A percentile compares a stretch with the other conserved stretches of the same genome.
These are phyloP conservation scores for Backusella tarrabulga DNA, from an alignment of 192 early-diverging fungal species.

Conservation along the genomic window DNA sequence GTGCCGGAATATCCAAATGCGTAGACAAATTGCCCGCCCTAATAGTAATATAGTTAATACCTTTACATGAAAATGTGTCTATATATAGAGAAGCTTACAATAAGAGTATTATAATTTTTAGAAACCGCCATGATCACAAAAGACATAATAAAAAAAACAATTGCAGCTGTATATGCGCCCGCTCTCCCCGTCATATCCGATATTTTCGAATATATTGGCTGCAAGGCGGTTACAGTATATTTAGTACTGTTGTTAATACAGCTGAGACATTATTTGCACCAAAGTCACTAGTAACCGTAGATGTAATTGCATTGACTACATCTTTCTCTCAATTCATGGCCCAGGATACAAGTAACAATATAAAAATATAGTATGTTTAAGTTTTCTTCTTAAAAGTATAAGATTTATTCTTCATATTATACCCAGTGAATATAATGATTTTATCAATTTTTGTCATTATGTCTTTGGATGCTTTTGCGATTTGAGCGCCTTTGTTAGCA, in stretches of 20 bases:
- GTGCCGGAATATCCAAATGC: constrained; percentile 20
- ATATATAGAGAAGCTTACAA: neutral
- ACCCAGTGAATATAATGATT: constrained; percentile 3
- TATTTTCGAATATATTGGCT: constrained; percentile 13
- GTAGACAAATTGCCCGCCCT: constrained; percentile 19
- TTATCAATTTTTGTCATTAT: neutral
- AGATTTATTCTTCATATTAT: neutral
- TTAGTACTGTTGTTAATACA: neutral
- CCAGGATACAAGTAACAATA: constrained; percentile 9
- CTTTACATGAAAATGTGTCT: no score
- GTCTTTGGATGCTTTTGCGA: neutral
- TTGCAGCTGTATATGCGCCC: constrained; percentile 3
- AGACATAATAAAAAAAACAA: neutral
- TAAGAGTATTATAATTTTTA: neutral
- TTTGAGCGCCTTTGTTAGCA: neutral
- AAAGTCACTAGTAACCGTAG: constrained; percentile 8
- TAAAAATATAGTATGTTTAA: neutral
- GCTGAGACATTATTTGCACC: neutral
- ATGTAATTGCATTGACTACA: neutral
- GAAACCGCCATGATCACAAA: neutral
- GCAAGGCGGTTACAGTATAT: constrained; percentile 1
- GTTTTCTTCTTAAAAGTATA: neutral
- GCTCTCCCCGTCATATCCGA: constrained; percentile 18
- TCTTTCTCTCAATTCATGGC: neutral
- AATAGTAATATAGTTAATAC: no score